Conservation (phyloP, 2,329 filamentous ascomycete genomes). For the Fusarium agapanthi region DNA sequence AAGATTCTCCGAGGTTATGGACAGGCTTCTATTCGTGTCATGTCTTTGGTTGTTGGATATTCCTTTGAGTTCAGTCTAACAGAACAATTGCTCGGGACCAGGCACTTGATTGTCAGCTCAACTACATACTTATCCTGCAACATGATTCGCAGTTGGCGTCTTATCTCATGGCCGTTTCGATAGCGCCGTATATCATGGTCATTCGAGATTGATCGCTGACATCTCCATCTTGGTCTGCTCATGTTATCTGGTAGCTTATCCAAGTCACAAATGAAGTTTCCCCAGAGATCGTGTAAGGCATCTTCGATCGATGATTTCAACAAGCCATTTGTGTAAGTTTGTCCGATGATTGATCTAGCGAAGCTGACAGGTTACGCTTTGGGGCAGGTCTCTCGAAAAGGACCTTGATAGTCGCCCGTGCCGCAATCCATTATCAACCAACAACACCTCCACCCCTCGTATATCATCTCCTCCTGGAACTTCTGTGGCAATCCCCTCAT, state of each 20-base stretch:
- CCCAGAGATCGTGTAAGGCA: not conserved
- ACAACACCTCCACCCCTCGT: not conserved
- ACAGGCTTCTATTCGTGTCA: too few species aligned
- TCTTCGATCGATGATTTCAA: not conserved
- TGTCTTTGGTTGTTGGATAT: rapidly evolving
- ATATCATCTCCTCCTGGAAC: not conserved
- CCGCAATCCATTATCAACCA: constrained; percentile 1
- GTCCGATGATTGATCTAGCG: not conserved
- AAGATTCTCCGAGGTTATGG: too few species aligned
- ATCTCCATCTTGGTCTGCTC: not conserved
- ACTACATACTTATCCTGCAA: too few species aligned
- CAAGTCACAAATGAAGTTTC: not conserved
- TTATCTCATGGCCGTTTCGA: not conserved
- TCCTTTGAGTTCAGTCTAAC: not conserved
- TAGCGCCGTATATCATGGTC: too few species aligned
- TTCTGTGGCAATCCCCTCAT: constrained; percentile 3
- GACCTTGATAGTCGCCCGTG: not conserved
- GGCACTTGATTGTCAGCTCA: not conserved
- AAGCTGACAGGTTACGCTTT: not conserved
- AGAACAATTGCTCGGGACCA: too few species aligned
- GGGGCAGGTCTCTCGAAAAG: not conserved
- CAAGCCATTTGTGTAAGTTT: not conserved
- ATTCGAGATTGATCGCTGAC: too few species aligned
- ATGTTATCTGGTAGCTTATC: not conserved
- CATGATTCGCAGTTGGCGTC: too few species aligned